These are phyloP conservation scores for Backusella sp. DNA, from an alignment of 192 early-diverging fungal genomes.

Conservation along the genomic window DNA sequence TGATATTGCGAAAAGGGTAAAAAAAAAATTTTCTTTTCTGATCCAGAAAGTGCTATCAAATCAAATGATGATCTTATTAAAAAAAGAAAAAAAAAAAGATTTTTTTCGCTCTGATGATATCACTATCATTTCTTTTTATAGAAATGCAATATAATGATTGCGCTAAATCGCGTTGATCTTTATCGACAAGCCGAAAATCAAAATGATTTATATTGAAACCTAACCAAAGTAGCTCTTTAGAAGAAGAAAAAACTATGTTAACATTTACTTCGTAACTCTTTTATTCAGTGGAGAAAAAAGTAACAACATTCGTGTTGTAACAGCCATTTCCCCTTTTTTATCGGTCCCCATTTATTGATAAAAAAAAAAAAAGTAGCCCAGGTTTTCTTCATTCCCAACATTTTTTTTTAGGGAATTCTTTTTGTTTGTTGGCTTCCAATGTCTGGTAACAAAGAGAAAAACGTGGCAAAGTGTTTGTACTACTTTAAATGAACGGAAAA, in stretches of 20 bases:
- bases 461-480: background rate
- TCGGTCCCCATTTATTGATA: background rate
- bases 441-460: background rate
- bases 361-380: background rate
- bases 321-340: background rate
- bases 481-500: background rate
- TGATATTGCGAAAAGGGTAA: no score
- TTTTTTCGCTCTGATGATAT: background rate
- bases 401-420: background rate
- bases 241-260: background rate
- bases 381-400: background rate
- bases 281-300: background rate
- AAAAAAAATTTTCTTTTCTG: background rate
- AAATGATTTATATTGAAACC: background rate
- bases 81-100: background rate
- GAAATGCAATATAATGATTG: background rate
- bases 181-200: background rate
- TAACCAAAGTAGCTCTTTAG: background rate
- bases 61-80: background rate
- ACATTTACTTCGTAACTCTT: background rate
- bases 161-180: background rate
- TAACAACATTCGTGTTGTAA: background rate
- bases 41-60: background rate
- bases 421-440: background rate
- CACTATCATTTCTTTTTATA: constrained; percentile 1